Conservation (phyloP, 306 rosid genomes). For the Oemleria cerasiformis region DNA sequence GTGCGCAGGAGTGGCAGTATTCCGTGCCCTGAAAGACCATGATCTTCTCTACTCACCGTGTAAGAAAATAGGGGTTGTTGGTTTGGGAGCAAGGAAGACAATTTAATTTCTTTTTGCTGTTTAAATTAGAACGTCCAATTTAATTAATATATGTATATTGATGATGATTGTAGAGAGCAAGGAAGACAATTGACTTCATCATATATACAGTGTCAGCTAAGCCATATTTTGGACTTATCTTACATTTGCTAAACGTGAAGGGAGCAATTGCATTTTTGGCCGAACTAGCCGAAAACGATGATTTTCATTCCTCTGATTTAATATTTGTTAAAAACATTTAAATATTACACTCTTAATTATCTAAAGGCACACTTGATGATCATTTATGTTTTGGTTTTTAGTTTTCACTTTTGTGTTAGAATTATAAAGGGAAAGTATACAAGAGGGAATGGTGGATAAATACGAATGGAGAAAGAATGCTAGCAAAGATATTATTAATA, state of each 20-base stretch:
- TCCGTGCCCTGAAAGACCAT: constrained; percentile 59
- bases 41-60: constrained; percentile 30
- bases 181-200: constrained; percentile 51
- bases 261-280: constrained; percentile 62
- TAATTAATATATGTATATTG: neutral
- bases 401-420: too few relatives aligned
- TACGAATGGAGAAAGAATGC: too few relatives aligned
- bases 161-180: constrained; percentile 11
- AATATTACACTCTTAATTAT: too few relatives aligned
- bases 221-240: constrained; percentile 44
- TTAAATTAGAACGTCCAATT: neutral
- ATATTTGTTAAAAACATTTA: constrained; percentile 48
- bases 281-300: constrained; percentile 60
- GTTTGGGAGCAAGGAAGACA: constrained; percentile 71
- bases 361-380: too few relatives aligned
- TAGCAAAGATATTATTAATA: too few relatives aligned
- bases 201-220: constrained; percentile 61
- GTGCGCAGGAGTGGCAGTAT: constrained; percentile 75
- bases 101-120: too few relatives aligned
- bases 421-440: too few relatives aligned
- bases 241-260: constrained; percentile 63
- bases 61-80: constrained; percentile 65
- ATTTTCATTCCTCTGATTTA: constrained; percentile 59
- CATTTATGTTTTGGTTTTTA: neutral
- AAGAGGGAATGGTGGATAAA: too few relatives aligned